Percentiles rank a stretch among this genome's conserved stretches.
Evolutionary conservation across 208 protist genomes (phyloP).

Genomic region (Phytomonas francai): DNA sequence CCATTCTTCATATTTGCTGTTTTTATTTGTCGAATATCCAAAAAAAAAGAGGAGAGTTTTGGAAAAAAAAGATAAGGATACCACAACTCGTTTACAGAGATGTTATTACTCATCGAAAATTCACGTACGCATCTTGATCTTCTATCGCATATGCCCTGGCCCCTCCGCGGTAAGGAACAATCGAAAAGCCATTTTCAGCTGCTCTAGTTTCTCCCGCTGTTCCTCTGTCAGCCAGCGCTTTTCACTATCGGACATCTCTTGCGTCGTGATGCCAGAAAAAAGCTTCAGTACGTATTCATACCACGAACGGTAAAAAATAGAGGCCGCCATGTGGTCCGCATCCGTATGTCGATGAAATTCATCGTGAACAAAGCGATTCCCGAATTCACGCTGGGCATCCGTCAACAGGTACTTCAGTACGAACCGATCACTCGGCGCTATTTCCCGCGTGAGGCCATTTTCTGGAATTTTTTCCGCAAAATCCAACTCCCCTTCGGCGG

Average conservation of each 20-base stretch:
- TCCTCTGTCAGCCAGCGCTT: constrained; percentile 53
- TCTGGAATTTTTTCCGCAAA: background rate
- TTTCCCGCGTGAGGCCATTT: background rate
- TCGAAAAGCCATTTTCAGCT: constrained; percentile 44
- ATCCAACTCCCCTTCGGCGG: background rate
- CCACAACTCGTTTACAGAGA: background rate
- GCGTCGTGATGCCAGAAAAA: constrained; percentile 51
- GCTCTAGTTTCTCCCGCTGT: constrained; percentile 65
- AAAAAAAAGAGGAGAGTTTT: background rate
- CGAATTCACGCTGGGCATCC: constrained; percentile 68
- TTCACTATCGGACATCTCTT: constrained; percentile 72
- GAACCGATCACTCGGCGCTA: constrained; percentile 19
- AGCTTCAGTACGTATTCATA: constrained; percentile 82
- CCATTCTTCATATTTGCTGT: background rate
- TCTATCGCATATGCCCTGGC: constrained; percentile 27
- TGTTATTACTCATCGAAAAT: background rate
- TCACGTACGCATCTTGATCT: background rate
- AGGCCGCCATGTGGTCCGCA: constrained; percentile 44
- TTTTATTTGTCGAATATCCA: background rate
- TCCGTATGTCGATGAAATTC: constrained; percentile 76
- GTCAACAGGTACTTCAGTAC: constrained; percentile 52
- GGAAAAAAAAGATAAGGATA: background rate
- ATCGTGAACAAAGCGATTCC: constrained; percentile 74
- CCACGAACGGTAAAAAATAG: constrained; percentile 81
- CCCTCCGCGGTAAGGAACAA: constrained; percentile 21